Base-by-base conservation (phyloP, 2,329 filamentous ascomycete species). In the Arthrobotrys pseudoclavata region DNA sequence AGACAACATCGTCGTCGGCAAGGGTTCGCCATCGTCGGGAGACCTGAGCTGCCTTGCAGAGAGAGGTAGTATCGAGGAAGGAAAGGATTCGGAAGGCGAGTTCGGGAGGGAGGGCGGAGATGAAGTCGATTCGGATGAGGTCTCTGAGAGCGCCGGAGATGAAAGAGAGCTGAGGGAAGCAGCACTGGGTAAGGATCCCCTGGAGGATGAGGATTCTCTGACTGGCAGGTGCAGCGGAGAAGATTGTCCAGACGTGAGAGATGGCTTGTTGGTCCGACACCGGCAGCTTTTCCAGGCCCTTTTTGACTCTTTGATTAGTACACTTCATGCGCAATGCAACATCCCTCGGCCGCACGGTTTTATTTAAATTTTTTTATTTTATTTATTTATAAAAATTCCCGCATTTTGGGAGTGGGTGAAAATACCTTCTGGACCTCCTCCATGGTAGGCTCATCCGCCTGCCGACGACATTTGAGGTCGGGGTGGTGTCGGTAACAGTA, bases 1-100 rank as follows among this genome's bases (percentile, higher is more conserved):
- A 99, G 3, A 99, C 95, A 7, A 97, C 92, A 83, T 99, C 95
- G 82, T 97, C 95, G 81, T 98, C 96, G n/a, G 96, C 95, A 47
- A 99, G 86, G 71, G 89, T 89, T 79, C 93, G 89, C 96, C 96
- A 99, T 81, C 91, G 88, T 74, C 90, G 89, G 83, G 93, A 97
- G 69, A 99, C 96, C 84, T 97, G 94, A 0, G 96, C 93, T 0
- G 96, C 95, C 83, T 97, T 97, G 86, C 96, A 98, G 0, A 99
- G 87, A 0, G 95, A 97, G 1, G 92, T 91, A 0, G 95, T 97
- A 83, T 99, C 96, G 74, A 99, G 90, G 81, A 92, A 96, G 81
- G 91, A 94, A 1, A 99, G 87, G 42, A 99, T 95, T 84, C 96
- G 96, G 85, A 96, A 96, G 18, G 94, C 93, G 34, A 99, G 88